Evolutionary conservation across 768 basidiomycete species (phyloP).

Genomic region (Xerocomus brunneocitrinus): DNA sequence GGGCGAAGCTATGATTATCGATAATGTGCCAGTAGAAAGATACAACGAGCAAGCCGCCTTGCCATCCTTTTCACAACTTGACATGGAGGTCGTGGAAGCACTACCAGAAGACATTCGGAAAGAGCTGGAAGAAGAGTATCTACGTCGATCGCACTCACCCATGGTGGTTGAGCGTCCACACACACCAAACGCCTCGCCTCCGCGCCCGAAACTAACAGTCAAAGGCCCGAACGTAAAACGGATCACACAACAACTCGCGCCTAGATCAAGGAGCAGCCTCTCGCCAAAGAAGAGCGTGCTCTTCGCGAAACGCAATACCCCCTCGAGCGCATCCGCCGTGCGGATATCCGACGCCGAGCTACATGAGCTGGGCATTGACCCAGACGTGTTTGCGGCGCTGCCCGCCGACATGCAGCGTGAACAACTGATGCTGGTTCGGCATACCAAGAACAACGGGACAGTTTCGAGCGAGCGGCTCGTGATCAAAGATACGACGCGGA

Average conservation of each 20-base stretch:
- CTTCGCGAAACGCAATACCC: conserved; percentile 33
- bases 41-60: conserved; percentile 35
- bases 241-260: conserved; percentile 61
- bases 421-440: conserved; percentile 57
- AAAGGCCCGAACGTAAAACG: conserved; percentile 48
- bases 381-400: conserved; percentile 59
- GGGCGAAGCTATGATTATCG: conserved; percentile 15
- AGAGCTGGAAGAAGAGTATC: conserved; percentile 66
- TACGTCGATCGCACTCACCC: conserved; percentile 54
- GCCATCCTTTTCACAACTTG: conserved; percentile 74
- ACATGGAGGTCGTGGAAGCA: conserved; percentile 63
- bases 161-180: conserved; percentile 22
- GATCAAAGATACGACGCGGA: conserved; percentile 39
- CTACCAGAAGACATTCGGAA: conserved; percentile 64
- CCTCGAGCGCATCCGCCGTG: conserved; percentile 29
- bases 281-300: conserved; percentile 36
- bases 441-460: conserved; percentile 38
- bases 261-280: conserved; percentile 42
- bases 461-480: conserved; percentile 39
- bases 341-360: conserved; percentile 57
- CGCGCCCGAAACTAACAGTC: conserved; percentile 14
- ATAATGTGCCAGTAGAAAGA: conserved; percentile 8
- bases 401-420: conserved; percentile 70
- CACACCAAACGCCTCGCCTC: not conserved
- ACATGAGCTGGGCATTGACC: conserved; percentile 64